Evolutionary conservation across 768 basidiomycete species (phyloP), one percentile per base, ranked within the genome.

Genomic region (Paxillus involutus): DNA sequence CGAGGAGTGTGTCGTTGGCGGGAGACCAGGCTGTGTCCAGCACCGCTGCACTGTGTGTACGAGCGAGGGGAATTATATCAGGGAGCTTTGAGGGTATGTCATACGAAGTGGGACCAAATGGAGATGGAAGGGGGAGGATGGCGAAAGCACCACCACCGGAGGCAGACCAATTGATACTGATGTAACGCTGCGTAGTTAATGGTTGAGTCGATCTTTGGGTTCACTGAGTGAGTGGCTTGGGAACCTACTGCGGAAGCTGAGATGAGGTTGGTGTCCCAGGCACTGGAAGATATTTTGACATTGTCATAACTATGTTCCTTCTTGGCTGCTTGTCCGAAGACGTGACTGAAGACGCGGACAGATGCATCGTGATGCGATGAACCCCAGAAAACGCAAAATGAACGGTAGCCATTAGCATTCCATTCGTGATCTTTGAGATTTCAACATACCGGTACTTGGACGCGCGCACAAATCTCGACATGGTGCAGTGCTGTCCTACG

Each of bases 11-110:
- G 72, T 98, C 96, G 65, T 94, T 87, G 69, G 96, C 93, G 0
- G 94, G 95, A 0, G 90, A 92, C 94, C 94, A 98, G 65, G 90
- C 91, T 0, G 96, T 98, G 73, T 98, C 96, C 36, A 98, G 88
- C 30, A 93, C 89, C 24, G 89, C 76, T 2, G 85, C 89, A 1
- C 87, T 86, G 70, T 91, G 89, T 30, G 88, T 90, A 51, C 96
- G 86, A 16, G 92, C 93, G 51, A 98, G 81, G 1, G 97, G 97
- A 39, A 98, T 78, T 58, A 88, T 84, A 67, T 99, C 97, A 2
- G 95, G 97, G 17, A 98, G 80, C 72, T 91, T 95, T 67, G 80
- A 77, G 7, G 86, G 83, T 63, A 95, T 73, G 44, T 61, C 73
- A 61, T 74, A 73, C 3, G 77, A 74, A 47, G 78, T 75, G 0